Evolutionary conservation across 495 filamentous ascomycete genomes (phyloP).

Genomic region (Chaetomium tenue): DNA sequence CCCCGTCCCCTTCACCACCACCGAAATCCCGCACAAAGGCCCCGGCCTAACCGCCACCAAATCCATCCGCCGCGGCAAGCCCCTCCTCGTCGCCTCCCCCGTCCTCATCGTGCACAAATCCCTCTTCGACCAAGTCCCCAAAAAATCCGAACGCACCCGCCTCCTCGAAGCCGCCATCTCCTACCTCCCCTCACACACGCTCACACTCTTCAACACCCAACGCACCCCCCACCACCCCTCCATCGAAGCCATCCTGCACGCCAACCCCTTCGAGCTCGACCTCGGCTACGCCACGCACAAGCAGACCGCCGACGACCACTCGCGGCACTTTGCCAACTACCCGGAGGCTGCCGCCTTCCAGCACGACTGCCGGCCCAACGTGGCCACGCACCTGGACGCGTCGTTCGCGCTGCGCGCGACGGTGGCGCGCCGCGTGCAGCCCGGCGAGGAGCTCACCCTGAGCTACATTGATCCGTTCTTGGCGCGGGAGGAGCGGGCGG

Average conservation of each 20-base stretch:
- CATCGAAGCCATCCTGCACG: constrained; percentile 32
- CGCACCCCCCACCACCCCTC: constrained; percentile 19
- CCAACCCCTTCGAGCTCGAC: constrained; percentile 37
- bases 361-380: constrained; percentile 41
- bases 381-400: constrained; percentile 35
- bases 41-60: constrained; percentile 29
- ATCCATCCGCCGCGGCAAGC: constrained; percentile 30
- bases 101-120: constrained; percentile 37
- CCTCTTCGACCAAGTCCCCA: constrained; percentile 29
- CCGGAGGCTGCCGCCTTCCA: constrained; percentile 31
- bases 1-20: constrained; percentile 18
- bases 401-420: constrained; percentile 30
- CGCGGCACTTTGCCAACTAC: constrained; percentile 36
- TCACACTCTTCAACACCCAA: constrained; percentile 27
- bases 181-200: constrained; percentile 33
- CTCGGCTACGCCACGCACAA: constrained; percentile 22
- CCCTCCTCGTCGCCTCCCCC: constrained; percentile 31
- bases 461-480: constrained; percentile 34
- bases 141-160: constrained; percentile 26
- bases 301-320: constrained; percentile 15
- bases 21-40: constrained; percentile 33
- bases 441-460: constrained; percentile 39
- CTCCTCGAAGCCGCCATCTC: constrained; percentile 36
- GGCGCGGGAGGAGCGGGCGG: constrained; percentile 24
- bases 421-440: constrained; percentile 31